A percentile compares a stretch with the other conserved stretches of the same genome.
These are phyloP conservation scores for Hibiscus syriacus DNA, from an alignment of 345 rosid species.

Conservation along the genomic window DNA sequence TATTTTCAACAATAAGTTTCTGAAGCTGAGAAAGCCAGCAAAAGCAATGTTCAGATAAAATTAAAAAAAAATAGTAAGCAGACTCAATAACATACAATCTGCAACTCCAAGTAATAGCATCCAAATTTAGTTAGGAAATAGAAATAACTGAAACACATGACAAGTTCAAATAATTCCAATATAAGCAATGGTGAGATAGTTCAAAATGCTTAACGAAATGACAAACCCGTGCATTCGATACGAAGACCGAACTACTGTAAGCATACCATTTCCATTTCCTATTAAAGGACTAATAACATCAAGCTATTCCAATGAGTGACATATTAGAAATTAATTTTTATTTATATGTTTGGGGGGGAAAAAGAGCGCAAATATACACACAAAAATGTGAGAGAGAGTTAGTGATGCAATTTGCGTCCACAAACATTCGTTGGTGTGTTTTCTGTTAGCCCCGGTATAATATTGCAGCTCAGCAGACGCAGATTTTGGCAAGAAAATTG, in stretches of 20 bases:
- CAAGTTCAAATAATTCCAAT: no score
- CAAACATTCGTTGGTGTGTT: no score
- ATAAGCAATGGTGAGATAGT: background rate
- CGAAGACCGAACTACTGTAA: background rate
- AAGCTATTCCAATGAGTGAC: no score
- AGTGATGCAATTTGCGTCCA: no score
- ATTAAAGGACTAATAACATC: background rate
- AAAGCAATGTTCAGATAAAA: conserved; percentile 8
- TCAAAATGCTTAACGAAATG: background rate
- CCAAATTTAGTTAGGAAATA: background rate
- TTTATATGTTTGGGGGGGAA: no score
- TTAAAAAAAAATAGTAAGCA: background rate
- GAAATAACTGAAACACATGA: background rate
- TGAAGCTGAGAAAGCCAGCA: conserved; percentile 51
- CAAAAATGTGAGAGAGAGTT: no score
- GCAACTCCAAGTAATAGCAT: background rate
- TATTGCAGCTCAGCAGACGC: background rate
- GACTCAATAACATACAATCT: background rate
- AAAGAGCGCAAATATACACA: no score
- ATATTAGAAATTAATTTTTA: no score
- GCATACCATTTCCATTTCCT: background rate
- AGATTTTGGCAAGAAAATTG: no score
- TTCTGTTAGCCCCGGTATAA: no score
- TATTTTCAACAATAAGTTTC: conserved; percentile 71
- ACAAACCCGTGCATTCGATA: background rate